Conservation (phyloP, 2,329 filamentous ascomycete species). For the Aspergillus fructus region DNA sequence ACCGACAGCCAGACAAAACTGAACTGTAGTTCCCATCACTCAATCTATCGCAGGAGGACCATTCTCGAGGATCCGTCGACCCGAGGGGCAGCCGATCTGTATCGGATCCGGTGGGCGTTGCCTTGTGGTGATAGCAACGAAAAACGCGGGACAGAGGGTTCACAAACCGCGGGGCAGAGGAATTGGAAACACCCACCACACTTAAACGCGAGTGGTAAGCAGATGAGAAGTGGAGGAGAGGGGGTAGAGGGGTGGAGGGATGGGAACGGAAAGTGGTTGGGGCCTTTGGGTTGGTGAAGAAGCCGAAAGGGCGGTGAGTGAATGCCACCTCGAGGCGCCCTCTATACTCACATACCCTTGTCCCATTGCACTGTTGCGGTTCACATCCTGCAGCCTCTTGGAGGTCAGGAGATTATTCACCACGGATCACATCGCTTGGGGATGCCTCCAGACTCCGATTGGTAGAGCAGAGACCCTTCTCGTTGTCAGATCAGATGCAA, state of each 20-base stretch:
- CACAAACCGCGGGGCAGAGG: not conserved
- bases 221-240: conserved; percentile 12
- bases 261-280: conserved; percentile 3
- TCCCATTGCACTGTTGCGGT: not conserved
- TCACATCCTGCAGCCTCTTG: conserved; percentile 23
- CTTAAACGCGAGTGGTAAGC: conserved; percentile 7
- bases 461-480: not conserved
- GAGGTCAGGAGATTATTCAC: not conserved
- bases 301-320: conserved; percentile 11
- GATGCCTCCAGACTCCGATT: not conserved
- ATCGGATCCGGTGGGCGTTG: not conserved
- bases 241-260: conserved; percentile 18
- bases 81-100: conserved; percentile 9
- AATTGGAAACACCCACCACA: conserved; percentile 9
- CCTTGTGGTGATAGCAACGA: not conserved
- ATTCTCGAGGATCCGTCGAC: conserved; percentile 15
- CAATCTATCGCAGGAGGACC: conserved; percentile 28
- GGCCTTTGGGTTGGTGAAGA: conserved; percentile 1
- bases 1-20: conserved; percentile 26
- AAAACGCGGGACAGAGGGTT: not conserved
- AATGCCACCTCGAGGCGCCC: not conserved
- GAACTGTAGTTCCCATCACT: conserved; percentile 35
- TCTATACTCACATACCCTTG: not conserved
- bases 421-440: not conserved
- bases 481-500: conserved; percentile 9